Evolutionary conservation across 1,284 basidiomycete genomes (phyloP), one percentile per base, ranked within the genome.

Genomic region (Ceratobasidium sp.): DNA sequence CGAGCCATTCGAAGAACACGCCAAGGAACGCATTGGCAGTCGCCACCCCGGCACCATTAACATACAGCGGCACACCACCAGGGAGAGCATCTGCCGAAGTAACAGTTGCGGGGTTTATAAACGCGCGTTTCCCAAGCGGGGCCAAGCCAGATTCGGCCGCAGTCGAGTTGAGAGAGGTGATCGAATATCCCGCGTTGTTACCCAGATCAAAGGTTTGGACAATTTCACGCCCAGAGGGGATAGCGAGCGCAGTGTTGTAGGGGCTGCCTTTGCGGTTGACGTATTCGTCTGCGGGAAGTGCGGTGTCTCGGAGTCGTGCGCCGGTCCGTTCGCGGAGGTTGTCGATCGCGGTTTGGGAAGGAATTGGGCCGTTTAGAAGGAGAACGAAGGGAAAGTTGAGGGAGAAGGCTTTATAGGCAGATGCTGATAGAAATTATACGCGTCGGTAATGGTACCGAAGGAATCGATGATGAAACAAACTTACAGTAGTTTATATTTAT

Each of bases 341-440:
- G 83, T 94, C 90, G 83, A 99, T 97, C 39, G 94, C 92, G 44
- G 85, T 83, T 84, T 98, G 95, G 5, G 89, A 90, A 6, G 86
- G 84, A 2, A 87, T 82, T 2, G 88, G 86, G 28, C 91, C 88
- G 60, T 90, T 85, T 83, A 98, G 91, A n/a, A 99, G 86, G 84
- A 96, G 98, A 15, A 93, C 90, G 56, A 90, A 89, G 0, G 97
- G 95, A 84, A 96, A 98, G 84, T 97, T 95, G 82, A 98, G 89
- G 81, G 73, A 39, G 18, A 76, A 76, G 5, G 73, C 73, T 15
- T 49, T 46, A 51, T 76, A 76, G 10, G 73, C 73, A 13, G 73
- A 76, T 33, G 73, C 73, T 76, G 40, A 7, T 3, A 4, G 49
- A 9, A n/a, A n/a, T n/a, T n/a, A n/a, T n/a, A n/a, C n/a, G n/a